Evolutionary conservation across 2,329 filamentous ascomycete species (phyloP), one percentile per base, ranked within the genome.

Genomic region (Trichoderma breve): DNA sequence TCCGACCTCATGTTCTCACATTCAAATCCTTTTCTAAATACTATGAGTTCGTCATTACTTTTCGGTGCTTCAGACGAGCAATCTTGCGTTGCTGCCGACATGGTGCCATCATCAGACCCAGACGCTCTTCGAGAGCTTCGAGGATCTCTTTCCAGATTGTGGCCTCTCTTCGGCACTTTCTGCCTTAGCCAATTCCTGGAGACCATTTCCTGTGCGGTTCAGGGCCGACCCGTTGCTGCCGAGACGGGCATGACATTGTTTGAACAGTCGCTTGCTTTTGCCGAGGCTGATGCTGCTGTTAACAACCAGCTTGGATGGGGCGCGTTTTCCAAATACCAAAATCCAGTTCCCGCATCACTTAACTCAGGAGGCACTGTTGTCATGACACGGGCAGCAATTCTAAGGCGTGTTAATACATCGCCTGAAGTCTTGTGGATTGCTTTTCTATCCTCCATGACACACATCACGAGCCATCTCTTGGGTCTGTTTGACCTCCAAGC

Each of bases 161-260:
- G 92, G 91, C 91, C 92, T 9, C 84, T 94, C 9, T 95, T 94
- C 76, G 83, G 91, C 53, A 90, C 89, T 0, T 86, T 91, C 53
- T 90, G 89, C 72, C 79, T 93, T 2, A 95, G 94, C 76, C 93
- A 97, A 79, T 95, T 98, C 76, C 84, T 97, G 24, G 96, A 98
- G 81, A 96, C 93, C 0, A 83, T 98, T 11, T 92, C 92, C 4
- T 97, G 94, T 80, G 93, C 95, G 11, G 87, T 98, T 7, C 94
- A 97, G 80, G 95, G 95, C 36, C 90, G 92, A 3, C 88, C 90
- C 3, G 88, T 93, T 0, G 89, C 92, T 74, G 92, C 93, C 0
- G 96, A 98, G 82, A 97, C 94, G 1, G 95, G 94, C 21, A 97
- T 98, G 93, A 97, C 95, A 0, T 88, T 98, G 2, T 97, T 98